Evolutionary conservation across 2,329 filamentous ascomycete genomes (phyloP).

Genomic region (Diaporthe citrichinensis): DNA sequence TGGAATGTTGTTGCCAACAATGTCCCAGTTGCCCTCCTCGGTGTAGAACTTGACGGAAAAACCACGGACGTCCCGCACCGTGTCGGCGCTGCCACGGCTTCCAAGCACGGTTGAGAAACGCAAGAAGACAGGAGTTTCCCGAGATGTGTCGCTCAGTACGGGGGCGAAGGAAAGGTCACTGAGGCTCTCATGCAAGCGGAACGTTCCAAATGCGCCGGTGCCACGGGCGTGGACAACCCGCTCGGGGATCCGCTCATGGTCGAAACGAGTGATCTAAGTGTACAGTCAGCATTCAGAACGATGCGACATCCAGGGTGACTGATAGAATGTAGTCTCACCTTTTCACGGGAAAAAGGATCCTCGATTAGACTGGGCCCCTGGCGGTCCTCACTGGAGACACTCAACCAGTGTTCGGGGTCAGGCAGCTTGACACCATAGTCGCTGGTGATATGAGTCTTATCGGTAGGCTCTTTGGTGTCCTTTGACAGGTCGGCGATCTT

Average conservation of each 20-base stretch:
- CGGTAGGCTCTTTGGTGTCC: constrained; percentile 70
- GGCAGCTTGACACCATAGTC: constrained; percentile 83
- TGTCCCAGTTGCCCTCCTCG: constrained; percentile 82
- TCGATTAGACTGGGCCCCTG: constrained; percentile 79
- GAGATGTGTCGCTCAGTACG: constrained; percentile 74
- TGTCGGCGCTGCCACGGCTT: constrained; percentile 82
- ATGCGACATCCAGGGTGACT: neutral
- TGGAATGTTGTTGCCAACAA: constrained; percentile 81
- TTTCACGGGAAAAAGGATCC: constrained; percentile 80
- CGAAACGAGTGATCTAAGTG: constrained; percentile 78
- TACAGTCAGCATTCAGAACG: neutral
- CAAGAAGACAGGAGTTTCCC: constrained; percentile 75
- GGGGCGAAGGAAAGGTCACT: constrained; percentile 74
- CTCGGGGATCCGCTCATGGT: constrained; percentile 65
- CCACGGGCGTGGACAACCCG: constrained; percentile 53
- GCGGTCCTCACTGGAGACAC: constrained; percentile 71
- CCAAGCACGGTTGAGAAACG: constrained; percentile 86
- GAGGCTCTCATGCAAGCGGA: constrained; percentile 75
- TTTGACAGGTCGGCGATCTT: constrained; percentile 75
- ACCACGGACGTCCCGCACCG: constrained; percentile 85
- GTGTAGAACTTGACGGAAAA: constrained; percentile 87
- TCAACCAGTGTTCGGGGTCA: constrained; percentile 85
- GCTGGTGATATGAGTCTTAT: constrained; percentile 76
- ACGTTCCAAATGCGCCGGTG: constrained; percentile 61
- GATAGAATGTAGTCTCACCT: constrained; percentile 60